A percentile compares a stretch with the other conserved stretches of the same genome.
Conservation (phyloP, 805 yeast genomes). For the Sungouiozyma intestinalis region DNA sequence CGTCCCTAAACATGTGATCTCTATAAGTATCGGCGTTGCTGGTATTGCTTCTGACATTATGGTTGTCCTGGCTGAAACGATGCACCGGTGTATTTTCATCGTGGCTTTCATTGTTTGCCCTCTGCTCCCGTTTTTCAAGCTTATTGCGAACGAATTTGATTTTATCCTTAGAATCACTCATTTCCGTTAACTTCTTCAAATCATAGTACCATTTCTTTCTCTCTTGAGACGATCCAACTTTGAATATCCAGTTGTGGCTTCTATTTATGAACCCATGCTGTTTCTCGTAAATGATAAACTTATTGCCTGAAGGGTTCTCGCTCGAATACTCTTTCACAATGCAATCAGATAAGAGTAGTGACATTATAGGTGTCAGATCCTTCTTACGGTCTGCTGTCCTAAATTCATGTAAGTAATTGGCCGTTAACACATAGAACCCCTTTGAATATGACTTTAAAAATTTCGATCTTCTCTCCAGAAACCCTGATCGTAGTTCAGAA, state of each 20-base stretch:
- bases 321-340: slow-evolving; percentile 71
- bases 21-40: not conserved
- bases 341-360: slow-evolving; percentile 67
- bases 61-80: not conserved
- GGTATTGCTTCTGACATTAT: no score
- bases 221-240: slow-evolving; percentile 67
- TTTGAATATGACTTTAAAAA: slow-evolving; percentile 80
- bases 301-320: slow-evolving; percentile 43
- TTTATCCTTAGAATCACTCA: slow-evolving; percentile 49
- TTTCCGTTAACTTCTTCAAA: slow-evolving; percentile 51
- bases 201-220: slow-evolving; percentile 82
- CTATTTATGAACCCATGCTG: slow-evolving; percentile 62
- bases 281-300: slow-evolving; percentile 69
- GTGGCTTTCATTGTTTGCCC: not conserved
- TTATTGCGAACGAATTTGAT: slow-evolving; percentile 33
- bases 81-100: not conserved
- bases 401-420: slow-evolving; percentile 82
- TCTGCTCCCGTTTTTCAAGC: slow-evolving; percentile 6
- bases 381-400: slow-evolving; percentile 69
- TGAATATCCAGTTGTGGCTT: slow-evolving; percentile 85
- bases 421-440: slow-evolving; percentile 85
- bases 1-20: not conserved
- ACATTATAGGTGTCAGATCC: slow-evolving; percentile 73
- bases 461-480: slow-evolving; percentile 80
- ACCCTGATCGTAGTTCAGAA: slow-evolving; percentile 59